A percentile compares a stretch with the other conserved stretches of the same genome.
Conservation (phyloP, 164 flowering plant species). For the Aristolochia fimbriata region DNA sequence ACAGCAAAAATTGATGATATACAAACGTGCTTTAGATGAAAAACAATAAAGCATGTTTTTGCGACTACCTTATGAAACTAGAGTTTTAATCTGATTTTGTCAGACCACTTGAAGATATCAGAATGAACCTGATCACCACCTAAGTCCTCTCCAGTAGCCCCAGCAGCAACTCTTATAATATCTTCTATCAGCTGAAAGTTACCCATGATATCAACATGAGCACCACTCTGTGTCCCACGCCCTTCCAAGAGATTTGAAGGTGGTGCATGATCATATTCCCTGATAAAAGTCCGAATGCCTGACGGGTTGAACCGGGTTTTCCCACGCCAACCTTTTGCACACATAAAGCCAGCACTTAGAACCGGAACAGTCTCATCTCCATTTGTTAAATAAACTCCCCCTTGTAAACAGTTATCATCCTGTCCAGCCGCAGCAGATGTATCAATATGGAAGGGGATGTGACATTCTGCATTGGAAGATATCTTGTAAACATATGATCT, state of each 20-base stretch:
- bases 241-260: conserved; percentile 84
- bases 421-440: conserved; percentile 47
- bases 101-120: conserved; percentile 80
- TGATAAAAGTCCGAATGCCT: conserved; percentile 56
- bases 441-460: conserved; percentile 84
- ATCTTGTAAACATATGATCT: conserved; percentile 77
- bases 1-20: background rate
- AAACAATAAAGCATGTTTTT: background rate
- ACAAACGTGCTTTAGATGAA: background rate
- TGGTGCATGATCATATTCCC: conserved; percentile 91
- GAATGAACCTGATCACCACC: conserved; percentile 86
- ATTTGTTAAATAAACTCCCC: conserved; percentile 64
- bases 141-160: conserved; percentile 75
- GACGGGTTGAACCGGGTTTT: conserved; percentile 87
- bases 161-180: conserved; percentile 79
- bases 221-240: conserved; percentile 97
- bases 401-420: conserved; percentile 48
- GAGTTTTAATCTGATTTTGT: conserved; percentile 58
- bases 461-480: conserved; percentile 58
- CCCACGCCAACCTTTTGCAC: conserved; percentile 97
- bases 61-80: conserved; percentile 21
- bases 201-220: conserved; percentile 99
- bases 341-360: conserved; percentile 91
- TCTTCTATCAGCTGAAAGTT: conserved; percentile 92
- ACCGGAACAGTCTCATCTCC: conserved; percentile 98